Evolutionary conservation across 495 filamentous ascomycete species (phyloP).

Genomic region (Hypoxylon subgilvum): DNA sequence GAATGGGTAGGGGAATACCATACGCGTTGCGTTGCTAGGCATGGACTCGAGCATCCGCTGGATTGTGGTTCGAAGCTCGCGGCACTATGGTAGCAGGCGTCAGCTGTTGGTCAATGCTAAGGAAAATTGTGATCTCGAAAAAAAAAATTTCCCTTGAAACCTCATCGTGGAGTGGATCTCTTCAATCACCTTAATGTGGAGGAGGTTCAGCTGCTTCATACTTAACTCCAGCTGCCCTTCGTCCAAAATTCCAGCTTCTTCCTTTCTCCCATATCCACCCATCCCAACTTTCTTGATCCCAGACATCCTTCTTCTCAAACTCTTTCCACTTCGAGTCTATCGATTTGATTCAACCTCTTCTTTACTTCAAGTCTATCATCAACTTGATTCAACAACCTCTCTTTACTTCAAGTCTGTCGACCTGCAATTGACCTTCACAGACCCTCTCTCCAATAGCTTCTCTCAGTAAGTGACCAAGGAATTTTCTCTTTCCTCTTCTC

Average conservation of each 20-base stretch:
- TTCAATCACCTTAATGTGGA: slow-evolving; percentile 49
- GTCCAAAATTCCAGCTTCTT: slow-evolving; percentile 23
- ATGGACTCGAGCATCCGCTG: slow-evolving; percentile 55
- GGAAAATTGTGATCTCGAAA: not conserved
- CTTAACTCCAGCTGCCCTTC: slow-evolving; percentile 46
- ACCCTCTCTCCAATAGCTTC: too few species aligned
- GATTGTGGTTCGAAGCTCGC: slow-evolving; percentile 51
- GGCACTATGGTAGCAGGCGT: slow-evolving; percentile 41
- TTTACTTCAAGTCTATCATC: too few species aligned
- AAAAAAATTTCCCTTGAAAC: too few species aligned
- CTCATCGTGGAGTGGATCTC: too few species aligned
- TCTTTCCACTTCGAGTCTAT: too few species aligned
- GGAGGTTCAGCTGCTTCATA: slow-evolving; percentile 46
- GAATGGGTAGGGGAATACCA: slow-evolving; percentile 10
- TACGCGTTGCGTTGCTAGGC: slow-evolving; percentile 44
- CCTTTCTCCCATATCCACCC: slow-evolving; percentile 1
- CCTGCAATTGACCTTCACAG: too few species aligned
- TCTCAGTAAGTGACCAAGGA: too few species aligned
- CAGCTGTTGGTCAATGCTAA: not conserved
- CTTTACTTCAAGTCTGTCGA: too few species aligned
- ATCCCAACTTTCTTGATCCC: not conserved
- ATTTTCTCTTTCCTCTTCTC: too few species aligned
- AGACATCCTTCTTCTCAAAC: not conserved
- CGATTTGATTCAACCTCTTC: too few species aligned
- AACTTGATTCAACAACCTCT: too few species aligned